Base-by-base conservation (phyloP, 2,329 filamentous ascomycete genomes). In the Neofusicoccum parvum region DNA sequence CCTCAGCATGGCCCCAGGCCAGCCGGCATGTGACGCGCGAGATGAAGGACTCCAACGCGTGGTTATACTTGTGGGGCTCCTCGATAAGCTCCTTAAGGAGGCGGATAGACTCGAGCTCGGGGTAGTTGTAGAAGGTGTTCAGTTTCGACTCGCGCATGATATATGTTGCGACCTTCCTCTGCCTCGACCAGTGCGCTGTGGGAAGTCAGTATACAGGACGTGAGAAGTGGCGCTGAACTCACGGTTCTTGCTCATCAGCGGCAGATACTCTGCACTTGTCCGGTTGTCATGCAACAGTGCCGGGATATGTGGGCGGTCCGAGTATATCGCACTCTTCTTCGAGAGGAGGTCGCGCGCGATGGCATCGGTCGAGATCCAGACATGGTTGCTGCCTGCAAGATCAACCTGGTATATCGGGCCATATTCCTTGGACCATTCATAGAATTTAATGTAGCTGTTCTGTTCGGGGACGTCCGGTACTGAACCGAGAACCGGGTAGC, bases 321-420 rank as follows among this genome's bases (percentile, higher is more conserved):
- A 82, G 70, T 82, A 82, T 65, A 81, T 82, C 46, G 75, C 74
- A 17, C 75, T 78, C 62, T 80, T 80, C 70, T 81, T 81, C 0
- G 78, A 72, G 20, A 82, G 69, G 5, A 82, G 70, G 39, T 82
- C 80, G 41, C 73, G 75, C 2, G 80, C 76, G 48, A 82, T 76
- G 20, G 76, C 66, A 56, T 82, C 80, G 6, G 75, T 74, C 0
- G 78, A 79, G 56, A 82, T 79, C 79, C 79, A 81, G 58, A 82
- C 77, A 67, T 82, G 80, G 62, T 81, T 81, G 65, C 70, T 70
- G 20, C 80, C 80, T 65, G 79, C 79, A 11, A 82, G 72, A 56
- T 81, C 76, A 68, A 77, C 73, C 60, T 81, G 79, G 65, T 82
- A 82, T 65, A 82, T 80, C 2, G 80, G 79, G 3, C 80, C 80